phyloP scores from a whole-genome alignment of 192 early-diverging fungal species.

The Podila clonocystis region DNA sequence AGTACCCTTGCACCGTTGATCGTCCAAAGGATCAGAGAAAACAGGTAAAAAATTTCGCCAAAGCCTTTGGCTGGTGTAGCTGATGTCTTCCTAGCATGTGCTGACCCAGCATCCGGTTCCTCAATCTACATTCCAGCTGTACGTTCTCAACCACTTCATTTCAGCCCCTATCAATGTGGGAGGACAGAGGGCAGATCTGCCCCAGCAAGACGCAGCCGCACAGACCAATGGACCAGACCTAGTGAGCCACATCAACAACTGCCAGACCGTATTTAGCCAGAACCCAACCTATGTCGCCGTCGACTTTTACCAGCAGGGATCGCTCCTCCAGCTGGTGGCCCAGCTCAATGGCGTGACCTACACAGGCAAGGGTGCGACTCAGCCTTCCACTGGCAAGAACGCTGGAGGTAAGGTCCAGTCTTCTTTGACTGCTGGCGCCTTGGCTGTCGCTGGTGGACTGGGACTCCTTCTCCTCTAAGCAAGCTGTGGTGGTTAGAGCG shows the following conservation, averaged over 20 bases:
- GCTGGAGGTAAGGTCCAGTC: neutral
- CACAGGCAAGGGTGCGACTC: constrained; percentile 32
- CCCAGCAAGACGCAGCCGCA: constrained; percentile 60
- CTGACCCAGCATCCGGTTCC: constrained; percentile 14
- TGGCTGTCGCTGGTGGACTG: neutral
- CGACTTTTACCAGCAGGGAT: constrained; percentile 78
- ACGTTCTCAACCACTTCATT: constrained; percentile 82
- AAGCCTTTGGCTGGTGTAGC: neutral
- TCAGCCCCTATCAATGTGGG: constrained; percentile 54
- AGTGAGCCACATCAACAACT: constrained; percentile 63
- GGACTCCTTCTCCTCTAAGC: neutral
- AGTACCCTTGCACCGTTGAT: constrained; percentile 68
- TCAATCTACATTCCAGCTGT: constrained; percentile 56
- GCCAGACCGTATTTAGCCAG: constrained; percentile 54
- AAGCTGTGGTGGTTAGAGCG: neutral
- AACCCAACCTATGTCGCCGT: constrained; percentile 78
- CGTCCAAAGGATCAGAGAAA: constrained; percentile 53
- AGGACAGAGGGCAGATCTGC: constrained; percentile 53
- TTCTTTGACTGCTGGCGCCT: neutral
- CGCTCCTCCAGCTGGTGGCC: constrained; percentile 58
- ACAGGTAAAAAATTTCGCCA: constrained; percentile 7
- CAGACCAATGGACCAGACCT: constrained; percentile 67
- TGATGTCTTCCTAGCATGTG: neutral
- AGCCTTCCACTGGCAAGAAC: constrained; percentile 9
- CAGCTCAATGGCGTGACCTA: constrained; percentile 62